Base-by-base conservation (phyloP, 345 rosid species). In the Psidium friedrichsthalianum region DNA sequence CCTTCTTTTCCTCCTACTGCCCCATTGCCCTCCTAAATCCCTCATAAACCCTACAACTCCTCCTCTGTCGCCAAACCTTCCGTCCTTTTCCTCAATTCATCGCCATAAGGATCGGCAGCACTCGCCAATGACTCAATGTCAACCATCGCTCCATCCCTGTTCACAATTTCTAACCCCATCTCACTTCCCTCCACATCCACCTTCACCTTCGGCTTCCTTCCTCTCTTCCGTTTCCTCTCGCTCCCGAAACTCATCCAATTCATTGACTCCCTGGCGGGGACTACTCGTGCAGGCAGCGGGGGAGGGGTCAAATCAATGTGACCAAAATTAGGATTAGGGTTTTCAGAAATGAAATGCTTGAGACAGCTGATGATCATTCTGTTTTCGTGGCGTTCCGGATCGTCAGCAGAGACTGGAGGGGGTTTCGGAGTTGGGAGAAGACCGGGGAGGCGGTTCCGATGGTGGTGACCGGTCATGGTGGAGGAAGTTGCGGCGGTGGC, bases 1-100 rank as follows among this genome's bases (percentile, higher is more conserved):
- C 92, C 98, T 92, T 90, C 89, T 95, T 92, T 91, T 94, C 92
- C 98, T 92, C 92, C 96, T 89, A 83, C 96, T 93, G 53, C 98
- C 94, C 96, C 98, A 94, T 24, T 93, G 92, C 85, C 96, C 96
- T 52, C 91, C 94, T 87, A 93, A 85, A 53, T 90, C 91, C 84
- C 91, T 90, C 85, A 94, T 86, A 87, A 95, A 93, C 27, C 87
- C 94, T 57, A 86, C 88, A 95, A 86, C 64, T 90, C 92, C 85
- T 92, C 96, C 86, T 95, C 98, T 51, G 85, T 86, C 18, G 49
- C 85, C 92, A 93, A 83, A 57, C 94, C 94, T 59, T 82, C 92
- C 4, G 95, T 95, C 87, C 96, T 91, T 89, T 88, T 89, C 87
- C 86, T 90, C 86, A 95, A 74, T 74, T 93, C 95, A 61, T 87